Conservation (phyloP, 1,139 yeast genomes). For the Lodderomyces orthopsilosis region DNA sequence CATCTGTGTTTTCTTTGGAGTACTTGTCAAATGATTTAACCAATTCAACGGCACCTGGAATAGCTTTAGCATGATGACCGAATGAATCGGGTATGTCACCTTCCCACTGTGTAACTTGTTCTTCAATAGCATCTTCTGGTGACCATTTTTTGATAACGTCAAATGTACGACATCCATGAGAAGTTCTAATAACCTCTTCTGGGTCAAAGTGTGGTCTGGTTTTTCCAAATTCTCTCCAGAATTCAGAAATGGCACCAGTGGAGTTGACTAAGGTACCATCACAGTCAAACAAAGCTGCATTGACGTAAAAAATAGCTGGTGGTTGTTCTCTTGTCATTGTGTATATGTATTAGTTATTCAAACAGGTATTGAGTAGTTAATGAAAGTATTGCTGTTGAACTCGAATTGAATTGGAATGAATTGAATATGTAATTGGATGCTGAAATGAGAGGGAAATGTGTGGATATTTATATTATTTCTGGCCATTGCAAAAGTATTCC, state of each 20-base stretch:
- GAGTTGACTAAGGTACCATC: conserved; percentile 86
- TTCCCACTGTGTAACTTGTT: conserved; percentile 67
- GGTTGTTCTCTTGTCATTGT: conserved; percentile 29
- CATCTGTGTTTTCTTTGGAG: conserved; percentile 41
- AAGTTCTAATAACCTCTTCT: conserved; percentile 65
- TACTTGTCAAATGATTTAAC: conserved; percentile 51
- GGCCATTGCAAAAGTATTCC: too few species aligned
- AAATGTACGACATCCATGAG: conserved; percentile 81
- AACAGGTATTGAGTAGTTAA: background rate
- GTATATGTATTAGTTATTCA: background rate
- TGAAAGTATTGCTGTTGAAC: background rate
- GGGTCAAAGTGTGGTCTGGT: conserved; percentile 70
- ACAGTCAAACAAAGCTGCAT: conserved; percentile 68
- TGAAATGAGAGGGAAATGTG: background rate
- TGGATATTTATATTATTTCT: background rate
- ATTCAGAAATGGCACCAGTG: conserved; percentile 76
- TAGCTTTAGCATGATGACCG: conserved; percentile 69
- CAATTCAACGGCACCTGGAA: conserved; percentile 69
- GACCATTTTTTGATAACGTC: conserved; percentile 75
- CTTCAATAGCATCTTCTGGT: conserved; percentile 68
- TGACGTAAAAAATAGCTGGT: conserved; percentile 46
- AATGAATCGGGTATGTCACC: conserved; percentile 68
- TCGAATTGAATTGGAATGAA: background rate
- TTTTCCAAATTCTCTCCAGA: conserved; percentile 74
- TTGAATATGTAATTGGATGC: background rate